Conservation (phyloP, 331 rosid genomes). For the Quercus phellos region DNA sequence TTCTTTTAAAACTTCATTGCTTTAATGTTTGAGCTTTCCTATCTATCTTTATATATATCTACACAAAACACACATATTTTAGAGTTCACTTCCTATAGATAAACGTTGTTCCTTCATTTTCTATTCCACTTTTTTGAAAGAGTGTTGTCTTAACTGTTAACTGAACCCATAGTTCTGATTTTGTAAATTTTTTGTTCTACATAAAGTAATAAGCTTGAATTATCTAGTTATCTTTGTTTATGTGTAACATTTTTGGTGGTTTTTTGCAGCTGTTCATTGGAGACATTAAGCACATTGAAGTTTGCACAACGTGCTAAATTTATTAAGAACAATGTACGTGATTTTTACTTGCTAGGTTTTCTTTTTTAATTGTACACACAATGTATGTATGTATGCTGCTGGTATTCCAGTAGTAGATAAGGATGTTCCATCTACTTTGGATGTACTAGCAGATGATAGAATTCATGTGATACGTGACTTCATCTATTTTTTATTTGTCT, state of each 20-base stretch:
- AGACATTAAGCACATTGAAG: constrained; percentile 95
- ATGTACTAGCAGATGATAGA: background rate
- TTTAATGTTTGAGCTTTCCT: background rate
- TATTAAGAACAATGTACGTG: constrained; percentile 85
- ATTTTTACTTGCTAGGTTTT: background rate
- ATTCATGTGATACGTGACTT: background rate
- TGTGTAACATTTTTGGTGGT: constrained; percentile 19
- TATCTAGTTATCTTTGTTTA: constrained; percentile 5
- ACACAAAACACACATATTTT: background rate
- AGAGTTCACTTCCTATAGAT: background rate
- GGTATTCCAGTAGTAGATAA: background rate
- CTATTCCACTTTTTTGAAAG: background rate
- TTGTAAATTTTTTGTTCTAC: background rate
- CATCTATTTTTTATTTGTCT: background rate
- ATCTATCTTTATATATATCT: background rate
- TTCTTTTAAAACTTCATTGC: constrained; percentile 14
- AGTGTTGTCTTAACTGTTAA: background rate
- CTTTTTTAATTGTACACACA: background rate
- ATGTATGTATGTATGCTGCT: background rate
- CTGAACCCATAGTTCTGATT: background rate
- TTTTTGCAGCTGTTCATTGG: constrained; percentile 82
- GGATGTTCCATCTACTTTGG: background rate
- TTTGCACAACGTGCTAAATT: constrained; percentile 97
- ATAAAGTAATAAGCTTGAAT: background rate
- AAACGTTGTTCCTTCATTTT: background rate